Evolutionary conservation across 768 basidiomycete species (phyloP), one percentile per base, ranked within the genome.

Genomic region (Trametes sanguinea): DNA sequence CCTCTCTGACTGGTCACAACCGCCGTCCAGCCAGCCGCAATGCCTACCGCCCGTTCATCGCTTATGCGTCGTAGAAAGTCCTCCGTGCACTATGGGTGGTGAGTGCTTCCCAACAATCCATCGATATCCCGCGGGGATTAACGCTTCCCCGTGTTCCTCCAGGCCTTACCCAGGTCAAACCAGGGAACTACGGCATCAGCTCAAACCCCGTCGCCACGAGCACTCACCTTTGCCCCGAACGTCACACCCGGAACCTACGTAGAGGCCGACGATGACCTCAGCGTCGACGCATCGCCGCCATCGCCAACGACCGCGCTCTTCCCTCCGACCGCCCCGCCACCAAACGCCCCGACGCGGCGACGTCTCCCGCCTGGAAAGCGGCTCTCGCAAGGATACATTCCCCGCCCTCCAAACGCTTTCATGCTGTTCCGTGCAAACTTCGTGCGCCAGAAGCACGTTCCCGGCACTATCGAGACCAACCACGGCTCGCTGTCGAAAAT

Each of bases 331-430:
- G 75, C 77, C 16, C 69, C 73, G 0, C 78, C 80, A 0, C 70
- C 77, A 0, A 76, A 76, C 10, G 68, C 78, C 0, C 73, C 78
- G 3, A 67, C 80, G 0, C 77, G 82, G 50, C 76, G 81, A 64
- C 81, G 85, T 0, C 76, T 71, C 2, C 85, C 85, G 1, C 85
- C 84, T 0, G 85, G 83, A 61, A 89, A 86, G 76, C 81, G 85
- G 50, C 80, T 81, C 54, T 90, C 74, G 76, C 85, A 87, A 61
- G 79, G 80, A 50, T 86, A 86, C 71, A 83, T 93, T 48, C 87
- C 87, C 39, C 85, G 92, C 9, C 93, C 93, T 2, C 81, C 89
- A 51, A 95, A 94, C 71, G 88, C 92, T 14, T 95, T 94, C 80
- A 92, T 94, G 77, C 79, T 94, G 62, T 94, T 85, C 72, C 86